Percentiles rank a stretch among this genome's conserved stretches.
Evolutionary conservation across 768 basidiomycete species (phyloP).

Genomic region (Suillus luteus): DNA sequence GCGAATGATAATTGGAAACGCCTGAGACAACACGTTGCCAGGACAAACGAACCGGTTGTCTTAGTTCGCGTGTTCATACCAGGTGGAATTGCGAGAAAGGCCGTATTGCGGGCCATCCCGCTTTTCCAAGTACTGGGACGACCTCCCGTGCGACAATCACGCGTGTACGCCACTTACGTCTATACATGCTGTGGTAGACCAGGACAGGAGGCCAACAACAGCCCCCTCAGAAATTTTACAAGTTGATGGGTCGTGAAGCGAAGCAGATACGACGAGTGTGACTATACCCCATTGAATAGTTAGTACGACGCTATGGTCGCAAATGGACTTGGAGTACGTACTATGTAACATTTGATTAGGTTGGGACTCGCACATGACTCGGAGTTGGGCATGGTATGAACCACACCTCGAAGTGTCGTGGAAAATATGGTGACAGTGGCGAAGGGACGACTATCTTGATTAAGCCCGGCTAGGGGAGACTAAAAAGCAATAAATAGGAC

Average conservation of each 20-base stretch:
- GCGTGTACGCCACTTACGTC: slow-evolving; percentile 22
- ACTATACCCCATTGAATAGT: neutral
- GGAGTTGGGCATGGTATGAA: neutral
- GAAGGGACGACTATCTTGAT: neutral
- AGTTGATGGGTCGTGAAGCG: neutral
- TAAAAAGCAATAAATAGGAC: neutral
- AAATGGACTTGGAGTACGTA: neutral
- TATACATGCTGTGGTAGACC: slow-evolving; percentile 22
- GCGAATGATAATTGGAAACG: slow-evolving; percentile 28
- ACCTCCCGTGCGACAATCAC: slow-evolving; percentile 2
- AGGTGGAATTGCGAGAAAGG: slow-evolving; percentile 29
- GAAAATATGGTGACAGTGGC: neutral
- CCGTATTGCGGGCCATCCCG: slow-evolving; percentile 30
- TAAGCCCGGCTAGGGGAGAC: neutral
- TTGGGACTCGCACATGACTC: neutral
- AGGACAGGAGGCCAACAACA: slow-evolving; percentile 8
- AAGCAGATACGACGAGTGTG: neutral
- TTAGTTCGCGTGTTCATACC: slow-evolving; percentile 32
- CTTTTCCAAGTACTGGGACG: slow-evolving; percentile 19
- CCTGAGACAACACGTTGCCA: slow-evolving; percentile 20
- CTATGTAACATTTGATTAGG: neutral
- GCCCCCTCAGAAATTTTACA: neutral
- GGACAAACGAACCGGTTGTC: slow-evolving; percentile 19
- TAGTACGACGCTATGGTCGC: neutral
- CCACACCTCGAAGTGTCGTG: neutral